These are phyloP conservation scores for Arthrobotrys musiformis DNA, from an alignment of 2,329 filamentous ascomycete genomes.

Conservation along the genomic window DNA sequence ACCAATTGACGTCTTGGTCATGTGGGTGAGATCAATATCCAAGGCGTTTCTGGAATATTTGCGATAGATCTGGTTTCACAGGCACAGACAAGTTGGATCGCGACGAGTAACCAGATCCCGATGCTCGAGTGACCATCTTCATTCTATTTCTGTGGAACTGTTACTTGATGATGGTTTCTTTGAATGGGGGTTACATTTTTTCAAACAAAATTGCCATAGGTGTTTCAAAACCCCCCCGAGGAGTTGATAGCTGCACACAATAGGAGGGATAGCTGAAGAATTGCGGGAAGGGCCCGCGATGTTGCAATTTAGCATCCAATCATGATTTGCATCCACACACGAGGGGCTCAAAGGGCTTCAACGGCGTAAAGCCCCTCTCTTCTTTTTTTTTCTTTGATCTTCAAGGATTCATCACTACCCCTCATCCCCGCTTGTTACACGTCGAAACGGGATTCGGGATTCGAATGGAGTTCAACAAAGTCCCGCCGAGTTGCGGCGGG, in stretches of 20 bases:
- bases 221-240: constrained; percentile 28
- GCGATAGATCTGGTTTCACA: constrained; percentile 17
- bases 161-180: neutral
- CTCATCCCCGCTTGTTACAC: constrained; percentile 40
- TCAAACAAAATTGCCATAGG: neutral
- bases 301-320: constrained; percentile 10
- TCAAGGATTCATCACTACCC: constrained; percentile 2
- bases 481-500: constrained; percentile 33
- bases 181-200: constrained; percentile 1
- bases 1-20: constrained; percentile 33
- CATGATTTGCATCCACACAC: constrained; percentile 5
- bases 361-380: neutral
- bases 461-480: constrained; percentile 24
- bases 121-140: constrained; percentile 16
- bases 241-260: neutral
- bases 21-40: neutral
- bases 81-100: constrained; percentile 28
- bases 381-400: neutral
- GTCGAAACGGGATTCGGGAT: constrained; percentile 25
- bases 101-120: constrained; percentile 11
- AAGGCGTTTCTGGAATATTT: constrained; percentile 4
- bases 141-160: constrained; percentile 9
- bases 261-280: neutral
- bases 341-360: constrained; percentile 14
- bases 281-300: constrained; percentile 6